Evolutionary conservation across 257 asterid genomes (phyloP).

Genomic region (Solanum piurae): DNA sequence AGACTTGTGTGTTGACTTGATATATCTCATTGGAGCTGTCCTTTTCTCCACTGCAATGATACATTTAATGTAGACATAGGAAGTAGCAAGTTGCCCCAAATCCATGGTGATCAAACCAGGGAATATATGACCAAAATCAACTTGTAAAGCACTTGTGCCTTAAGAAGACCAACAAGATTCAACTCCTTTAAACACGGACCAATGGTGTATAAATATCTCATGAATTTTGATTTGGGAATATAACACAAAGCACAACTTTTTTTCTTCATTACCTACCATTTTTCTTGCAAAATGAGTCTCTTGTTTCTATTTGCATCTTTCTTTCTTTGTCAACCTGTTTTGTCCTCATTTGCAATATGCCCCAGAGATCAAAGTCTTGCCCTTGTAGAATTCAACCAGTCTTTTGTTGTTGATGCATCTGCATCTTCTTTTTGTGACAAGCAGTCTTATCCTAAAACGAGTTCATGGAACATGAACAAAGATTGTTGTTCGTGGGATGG

Average conservation of each 20-base stretch:
- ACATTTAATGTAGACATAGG: neutral
- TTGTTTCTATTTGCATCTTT: neutral
- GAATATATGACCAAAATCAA: neutral
- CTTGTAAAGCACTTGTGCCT: neutral
- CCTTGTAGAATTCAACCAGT: slow-evolving; percentile 5
- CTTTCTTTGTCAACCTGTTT: neutral
- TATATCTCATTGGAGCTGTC: neutral
- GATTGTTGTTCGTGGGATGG: slow-evolving; percentile 16
- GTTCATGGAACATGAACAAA: slow-evolving; percentile 3
- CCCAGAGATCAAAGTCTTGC: neutral
- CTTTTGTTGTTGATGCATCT: neutral
- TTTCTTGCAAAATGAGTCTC: neutral
- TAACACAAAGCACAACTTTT: neutral
- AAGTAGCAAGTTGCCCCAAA: slow-evolving; percentile 4
- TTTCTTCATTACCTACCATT: neutral
- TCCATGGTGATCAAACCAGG: neutral
- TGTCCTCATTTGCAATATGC: neutral
- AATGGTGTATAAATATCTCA: neutral
- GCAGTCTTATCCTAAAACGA: neutral
- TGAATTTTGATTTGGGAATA: neutral
- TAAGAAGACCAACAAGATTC: neutral
- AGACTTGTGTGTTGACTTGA: neutral
- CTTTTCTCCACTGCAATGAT: neutral
- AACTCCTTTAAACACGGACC: no score
- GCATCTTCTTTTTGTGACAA: neutral